Evolutionary conservation across 257 asterid species (phyloP), one percentile per base, ranked within the genome.

Genomic region (Ehretia macrophylla): DNA sequence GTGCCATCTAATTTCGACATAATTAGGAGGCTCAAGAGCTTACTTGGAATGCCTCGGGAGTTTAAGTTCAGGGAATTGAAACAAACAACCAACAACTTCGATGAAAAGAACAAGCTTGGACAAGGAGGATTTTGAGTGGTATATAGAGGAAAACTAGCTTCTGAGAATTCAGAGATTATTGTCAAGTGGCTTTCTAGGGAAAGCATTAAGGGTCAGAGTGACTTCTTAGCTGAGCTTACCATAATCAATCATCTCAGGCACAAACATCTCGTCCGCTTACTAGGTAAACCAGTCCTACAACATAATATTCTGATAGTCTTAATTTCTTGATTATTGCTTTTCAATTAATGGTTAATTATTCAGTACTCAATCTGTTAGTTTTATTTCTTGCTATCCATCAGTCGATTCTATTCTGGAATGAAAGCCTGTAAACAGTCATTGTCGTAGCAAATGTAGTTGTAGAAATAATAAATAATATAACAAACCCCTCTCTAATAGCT

Each of bases 61-160:
- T 92, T 81, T 55, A 65, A 59, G n/a, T 86, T 79, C 63, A 84
- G 39, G 75, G 93, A 81, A 4, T 40, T 92, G 84, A 83, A 83
- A 71, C 86, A 75, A 75, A 97, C 96, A 6, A 92, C 99, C 0
- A 64, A 73, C 14, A 72, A 71, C 51, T 92, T 92, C 37, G 89
- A 86, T 35, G 95, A 66, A 61, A 84, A 58, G 78, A 68, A 81
- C 49, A 84, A 92, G 77, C 89, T 92, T 0, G 99, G 99, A 5
- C 81, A 84, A 62, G 99, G 99, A 1, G 99, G 99, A 0, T 92
- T 60, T 60, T 97, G 99, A 6, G 90, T 80, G 73, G 99, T 92
- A 1, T 86, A 79, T 46, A 77, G 46, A 65, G 99, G 99, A 8
- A 5, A 71, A 22, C 22, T 92, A 72, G 80, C 51, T 4, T 79